Percentiles rank a stretch among this genome's conserved stretches.
These are phyloP conservation scores for Trypanosoma scelopori DNA, from an alignment of 208 protist species.

Conservation along the genomic window DNA sequence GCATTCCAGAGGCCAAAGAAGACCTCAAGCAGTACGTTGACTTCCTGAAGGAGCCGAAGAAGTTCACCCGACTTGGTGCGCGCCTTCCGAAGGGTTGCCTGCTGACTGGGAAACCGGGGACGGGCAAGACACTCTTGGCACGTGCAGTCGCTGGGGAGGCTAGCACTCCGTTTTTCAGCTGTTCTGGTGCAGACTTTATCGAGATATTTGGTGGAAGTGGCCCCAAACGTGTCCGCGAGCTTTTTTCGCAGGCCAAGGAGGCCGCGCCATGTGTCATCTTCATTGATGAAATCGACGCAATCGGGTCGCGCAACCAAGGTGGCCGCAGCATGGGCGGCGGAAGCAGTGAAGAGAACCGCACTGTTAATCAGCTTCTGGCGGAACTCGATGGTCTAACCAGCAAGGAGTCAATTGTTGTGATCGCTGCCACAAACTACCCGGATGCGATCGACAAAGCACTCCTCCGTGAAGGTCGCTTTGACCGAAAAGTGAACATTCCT, in stretches of 20 bases:
- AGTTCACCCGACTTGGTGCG: constrained; percentile 96
- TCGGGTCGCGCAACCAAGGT: constrained; percentile 90
- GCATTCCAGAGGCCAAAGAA: constrained; percentile 97
- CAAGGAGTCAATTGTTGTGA: constrained; percentile 95
- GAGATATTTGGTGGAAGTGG: constrained; percentile 98
- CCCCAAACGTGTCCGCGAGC: constrained; percentile 94
- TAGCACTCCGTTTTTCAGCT: constrained; percentile 93
- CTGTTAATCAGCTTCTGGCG: constrained; percentile 97
- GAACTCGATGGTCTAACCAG: constrained; percentile 95
- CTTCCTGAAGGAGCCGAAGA: constrained; percentile 96
- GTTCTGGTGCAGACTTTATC: constrained; percentile 97
- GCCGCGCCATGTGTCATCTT: constrained; percentile 97
- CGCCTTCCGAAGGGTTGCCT: constrained; percentile 96
- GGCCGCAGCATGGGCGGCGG: constrained; percentile 84
- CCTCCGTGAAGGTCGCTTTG: constrained; percentile 91
- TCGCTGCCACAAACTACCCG: constrained; percentile 97
- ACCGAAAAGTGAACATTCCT: constrained; percentile 91
- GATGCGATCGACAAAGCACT: constrained; percentile 95
- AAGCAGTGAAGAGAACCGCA: constrained; percentile 94
- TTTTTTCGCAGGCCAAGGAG: constrained; percentile 95
- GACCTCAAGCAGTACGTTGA: constrained; percentile 98
- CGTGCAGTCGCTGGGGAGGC: constrained; percentile 96
- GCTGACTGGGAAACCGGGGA: constrained; percentile 97
- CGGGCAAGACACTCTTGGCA: constrained; percentile 97
- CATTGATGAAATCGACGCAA: constrained; percentile 99